These are phyloP conservation scores for Platanthera zijinensis DNA, from an alignment of 106 monocot genomes.

Conservation along the genomic window DNA sequence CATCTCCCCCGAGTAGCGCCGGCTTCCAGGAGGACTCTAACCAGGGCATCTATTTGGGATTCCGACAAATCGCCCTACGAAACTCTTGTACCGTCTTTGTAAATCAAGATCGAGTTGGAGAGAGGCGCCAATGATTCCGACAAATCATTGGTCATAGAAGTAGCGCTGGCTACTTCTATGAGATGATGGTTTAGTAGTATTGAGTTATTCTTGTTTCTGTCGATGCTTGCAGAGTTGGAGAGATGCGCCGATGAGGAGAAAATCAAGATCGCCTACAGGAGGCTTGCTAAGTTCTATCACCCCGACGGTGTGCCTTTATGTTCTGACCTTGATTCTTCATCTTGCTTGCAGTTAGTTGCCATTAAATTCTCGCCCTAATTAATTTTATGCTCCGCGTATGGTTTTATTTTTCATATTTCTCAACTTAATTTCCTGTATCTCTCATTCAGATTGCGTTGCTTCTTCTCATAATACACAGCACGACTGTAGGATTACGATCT, in stretches of 20 bases:
- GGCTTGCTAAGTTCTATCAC: slow-evolving; percentile 91
- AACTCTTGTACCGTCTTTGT: slow-evolving; percentile 38
- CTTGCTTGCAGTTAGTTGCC: background rate
- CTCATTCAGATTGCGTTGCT: background rate
- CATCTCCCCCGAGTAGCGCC: slow-evolving; percentile 21
- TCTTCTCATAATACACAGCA: background rate
- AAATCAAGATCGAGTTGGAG: too few relatives aligned
- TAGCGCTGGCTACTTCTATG: background rate
- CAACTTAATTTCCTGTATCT: background rate
- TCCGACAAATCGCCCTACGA: slow-evolving; percentile 87
- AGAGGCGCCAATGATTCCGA: too few relatives aligned
- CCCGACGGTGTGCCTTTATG: slow-evolving; percentile 61
- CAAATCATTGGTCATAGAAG: too few relatives aligned
- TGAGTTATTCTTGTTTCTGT: background rate
- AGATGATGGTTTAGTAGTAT: background rate
- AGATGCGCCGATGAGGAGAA: slow-evolving; percentile 85
- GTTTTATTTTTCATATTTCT: background rate
- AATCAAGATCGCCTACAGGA: slow-evolving; percentile 73
- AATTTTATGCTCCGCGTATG: background rate
- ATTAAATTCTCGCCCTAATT: background rate
- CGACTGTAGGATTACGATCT: too few relatives aligned
- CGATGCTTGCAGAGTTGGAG: slow-evolving; percentile 52
- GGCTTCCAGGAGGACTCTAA: slow-evolving; percentile 47
- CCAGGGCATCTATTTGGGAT: slow-evolving; percentile 72
- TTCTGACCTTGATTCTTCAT: background rate